A percentile compares a stretch with the other conserved stretches of the same genome.
phyloP scores from a whole-genome alignment of 2,329 filamentous ascomycete species.

The Magnaporthiopsis poae region DNA sequence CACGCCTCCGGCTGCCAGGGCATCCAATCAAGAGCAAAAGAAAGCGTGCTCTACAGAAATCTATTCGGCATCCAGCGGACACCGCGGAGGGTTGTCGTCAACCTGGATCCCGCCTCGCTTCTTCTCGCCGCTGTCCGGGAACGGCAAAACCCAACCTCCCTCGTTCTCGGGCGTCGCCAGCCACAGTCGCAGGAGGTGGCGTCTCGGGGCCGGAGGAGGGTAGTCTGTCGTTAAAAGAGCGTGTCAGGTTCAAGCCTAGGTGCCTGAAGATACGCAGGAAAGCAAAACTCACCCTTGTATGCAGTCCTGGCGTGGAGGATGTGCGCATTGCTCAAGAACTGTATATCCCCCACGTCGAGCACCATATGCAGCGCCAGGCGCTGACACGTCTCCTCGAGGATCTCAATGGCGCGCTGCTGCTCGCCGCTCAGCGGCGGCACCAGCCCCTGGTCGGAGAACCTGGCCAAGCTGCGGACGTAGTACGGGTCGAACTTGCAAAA shows the following conservation, averaged over 20 bases:
- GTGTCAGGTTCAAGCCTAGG: background rate
- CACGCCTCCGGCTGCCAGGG: too few relatives aligned
- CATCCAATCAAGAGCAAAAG: too few relatives aligned
- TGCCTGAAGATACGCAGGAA: background rate
- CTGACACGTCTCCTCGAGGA: conserved; percentile 69
- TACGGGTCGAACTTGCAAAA: conserved; percentile 89
- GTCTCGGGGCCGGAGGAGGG: conserved; percentile 56
- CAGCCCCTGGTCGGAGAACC: conserved; percentile 63
- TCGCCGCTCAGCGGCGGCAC: conserved; percentile 62
- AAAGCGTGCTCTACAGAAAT: background rate
- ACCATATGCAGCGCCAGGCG: conserved; percentile 72
- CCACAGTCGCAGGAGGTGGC: conserved; percentile 79
- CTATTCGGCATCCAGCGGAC: conserved; percentile 68
- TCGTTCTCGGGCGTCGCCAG: conserved; percentile 70
- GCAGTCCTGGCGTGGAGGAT: conserved; percentile 72
- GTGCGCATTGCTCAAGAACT: conserved; percentile 74
- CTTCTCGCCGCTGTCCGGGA: conserved; percentile 70
- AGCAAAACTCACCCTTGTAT: conserved; percentile 47
- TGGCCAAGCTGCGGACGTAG: conserved; percentile 64
- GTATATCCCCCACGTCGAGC: conserved; percentile 77
- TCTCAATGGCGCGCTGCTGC: conserved; percentile 56
- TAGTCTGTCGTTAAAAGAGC: conserved; percentile 26
- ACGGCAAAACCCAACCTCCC: conserved; percentile 77
- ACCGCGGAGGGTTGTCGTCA: conserved; percentile 64
- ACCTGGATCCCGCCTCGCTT: conserved; percentile 87